Conservation (phyloP, 192 early-diverging fungal species). For the Mortierella antarctica region DNA sequence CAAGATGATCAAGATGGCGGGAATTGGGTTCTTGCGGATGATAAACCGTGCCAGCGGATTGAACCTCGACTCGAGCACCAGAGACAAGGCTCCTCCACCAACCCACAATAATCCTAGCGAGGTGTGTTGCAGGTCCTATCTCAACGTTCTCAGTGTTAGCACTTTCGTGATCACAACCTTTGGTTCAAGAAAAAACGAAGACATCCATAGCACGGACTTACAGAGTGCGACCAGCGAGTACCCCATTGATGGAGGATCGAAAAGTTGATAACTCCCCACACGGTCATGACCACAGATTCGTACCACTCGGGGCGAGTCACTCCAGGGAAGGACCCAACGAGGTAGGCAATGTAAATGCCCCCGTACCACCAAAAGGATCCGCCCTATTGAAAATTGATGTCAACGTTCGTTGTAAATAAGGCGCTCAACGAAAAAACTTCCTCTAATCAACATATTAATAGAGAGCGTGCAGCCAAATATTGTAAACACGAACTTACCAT, state of each 20-base stretch:
- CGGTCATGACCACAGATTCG: slow-evolving; percentile 51
- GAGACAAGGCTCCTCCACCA: slow-evolving; percentile 55
- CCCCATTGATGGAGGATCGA: slow-evolving; percentile 54
- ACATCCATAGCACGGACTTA: slow-evolving; percentile 5
- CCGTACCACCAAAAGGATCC: slow-evolving; percentile 57
- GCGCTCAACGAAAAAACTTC: too few species aligned
- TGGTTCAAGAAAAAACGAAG: background rate
- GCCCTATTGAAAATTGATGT: slow-evolving; percentile 18
- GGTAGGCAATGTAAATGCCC: slow-evolving; percentile 56
- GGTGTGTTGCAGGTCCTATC: slow-evolving; percentile 46
- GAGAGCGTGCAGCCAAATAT: too few species aligned
- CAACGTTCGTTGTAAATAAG: background rate
- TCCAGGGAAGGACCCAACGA: slow-evolving; percentile 54
- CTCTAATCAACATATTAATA: too few species aligned
- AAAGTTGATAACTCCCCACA: slow-evolving; percentile 59
- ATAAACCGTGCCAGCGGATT: slow-evolving; percentile 40
- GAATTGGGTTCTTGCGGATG: slow-evolving; percentile 54
- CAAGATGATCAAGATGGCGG: slow-evolving; percentile 51
- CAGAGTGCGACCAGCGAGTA: slow-evolving; percentile 54
- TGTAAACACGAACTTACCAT: slow-evolving; percentile 38
- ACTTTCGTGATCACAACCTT: background rate
- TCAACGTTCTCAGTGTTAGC: background rate
- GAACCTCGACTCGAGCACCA: slow-evolving; percentile 47
- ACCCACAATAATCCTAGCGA: slow-evolving; percentile 59
- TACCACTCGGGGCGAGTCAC: slow-evolving; percentile 53